Base-by-base conservation (phyloP, 1,284 basidiomycete genomes). In the Marasmius oreades region DNA sequence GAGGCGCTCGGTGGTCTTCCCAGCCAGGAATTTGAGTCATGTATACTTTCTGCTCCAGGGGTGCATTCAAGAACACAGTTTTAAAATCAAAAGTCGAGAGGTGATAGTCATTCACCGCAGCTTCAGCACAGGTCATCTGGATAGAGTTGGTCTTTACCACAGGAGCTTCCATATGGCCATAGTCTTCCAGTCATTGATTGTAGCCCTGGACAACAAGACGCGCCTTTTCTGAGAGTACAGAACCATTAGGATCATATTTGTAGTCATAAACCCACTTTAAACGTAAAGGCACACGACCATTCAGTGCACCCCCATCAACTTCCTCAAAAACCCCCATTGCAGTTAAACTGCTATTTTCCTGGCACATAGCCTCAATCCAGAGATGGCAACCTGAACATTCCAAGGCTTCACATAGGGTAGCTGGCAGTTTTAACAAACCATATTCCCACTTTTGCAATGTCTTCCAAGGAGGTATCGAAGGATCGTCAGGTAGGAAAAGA, bases 161-260 rank as follows among this genome's bases (percentile, higher is more conserved):
- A 0, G 74, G 72, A 1, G 75, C 64, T 55, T 66, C 75, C 0
- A 72, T 76, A 5, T 75, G 67, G 5, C 65, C 65, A 39, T 64
- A 74, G 39, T 71, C 65, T 1, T 64, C 68, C 0, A 62, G 62
- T 0, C 51, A 50, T 51, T 72, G 70, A 55, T 60, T 62, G 60
- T 72, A 78, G 1, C 74, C 74, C 37, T 70, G 63, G 1, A 67
- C 72, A 0, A 74, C 69, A 0, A 76, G 47, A 2, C 68, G 51
- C 22, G 69, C 72, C 52, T 74, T 74, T 14, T 57, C 59, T 0
- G 57, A 58, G 1, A 60, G 39, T 36, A 70, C 63, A 1, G 48
- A 55, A 0, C 72, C 68, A 18, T 68, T 53, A 11, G 52, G 59
- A 58, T 70, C 63, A 12, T 55, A 52, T 56, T 73, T 74, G 22